Percentiles rank a stretch among this genome's conserved stretches.
Conservation (phyloP, 257 asterid genomes). For the Avicennia marina region DNA sequence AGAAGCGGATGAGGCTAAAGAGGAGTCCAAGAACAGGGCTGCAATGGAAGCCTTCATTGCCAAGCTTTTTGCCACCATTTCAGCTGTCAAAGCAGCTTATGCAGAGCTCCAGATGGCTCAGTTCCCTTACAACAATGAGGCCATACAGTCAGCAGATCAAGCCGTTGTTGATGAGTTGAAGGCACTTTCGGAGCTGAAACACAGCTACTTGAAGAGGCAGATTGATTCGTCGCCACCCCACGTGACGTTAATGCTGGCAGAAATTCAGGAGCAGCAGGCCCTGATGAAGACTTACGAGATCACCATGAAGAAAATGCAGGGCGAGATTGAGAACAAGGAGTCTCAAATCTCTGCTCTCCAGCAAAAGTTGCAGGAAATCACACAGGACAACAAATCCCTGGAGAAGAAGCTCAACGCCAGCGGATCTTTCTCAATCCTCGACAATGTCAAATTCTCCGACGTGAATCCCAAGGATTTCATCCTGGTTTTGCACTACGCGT, state of each 20-base stretch:
- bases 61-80: conserved; percentile 81
- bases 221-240: conserved; percentile 88
- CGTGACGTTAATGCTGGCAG: conserved; percentile 84
- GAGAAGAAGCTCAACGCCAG: conserved; percentile 71
- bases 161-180: conserved; percentile 79
- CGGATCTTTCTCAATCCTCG: conserved; percentile 76
- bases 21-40: conserved; percentile 51
- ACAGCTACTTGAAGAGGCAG: conserved; percentile 55
- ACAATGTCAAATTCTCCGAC: conserved; percentile 46
- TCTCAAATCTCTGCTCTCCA: conserved; percentile 23
- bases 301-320: conserved; percentile 91
- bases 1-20: conserved; percentile 50
- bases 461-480: conserved; percentile 53
- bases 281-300: conserved; percentile 90
- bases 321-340: conserved; percentile 57
- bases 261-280: conserved; percentile 92
- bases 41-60: conserved; percentile 85
- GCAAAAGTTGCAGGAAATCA: conserved; percentile 23
- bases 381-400: conserved; percentile 38
- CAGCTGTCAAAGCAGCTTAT: conserved; percentile 84
- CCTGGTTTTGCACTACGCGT: conserved; percentile 51
- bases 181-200: conserved; percentile 72
- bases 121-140: conserved; percentile 76
- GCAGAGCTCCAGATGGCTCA: conserved; percentile 96
- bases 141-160: conserved; percentile 76